These are phyloP conservation scores for Puccinellia tenuiflora DNA, from an alignment of 176 grass and related monocot species.

Conservation along the genomic window DNA sequence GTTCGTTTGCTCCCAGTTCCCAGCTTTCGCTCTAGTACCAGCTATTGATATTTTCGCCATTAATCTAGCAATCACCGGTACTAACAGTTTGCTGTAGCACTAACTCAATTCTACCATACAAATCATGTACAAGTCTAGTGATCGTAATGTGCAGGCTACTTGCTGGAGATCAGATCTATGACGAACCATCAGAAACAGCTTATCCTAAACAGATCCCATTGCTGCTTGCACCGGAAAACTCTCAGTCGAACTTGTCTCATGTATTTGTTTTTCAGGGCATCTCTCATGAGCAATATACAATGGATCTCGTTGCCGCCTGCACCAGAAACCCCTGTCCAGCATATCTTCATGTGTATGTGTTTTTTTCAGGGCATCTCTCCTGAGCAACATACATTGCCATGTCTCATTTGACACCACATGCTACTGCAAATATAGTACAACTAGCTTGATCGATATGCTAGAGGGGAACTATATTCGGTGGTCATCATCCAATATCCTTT, in stretches of 20 bases:
- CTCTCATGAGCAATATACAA: neutral
- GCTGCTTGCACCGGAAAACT: neutral
- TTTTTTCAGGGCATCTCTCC: neutral
- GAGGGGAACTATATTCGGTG: neutral
- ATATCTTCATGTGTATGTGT: neutral
- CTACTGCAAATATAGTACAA: neutral
- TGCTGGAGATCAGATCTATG: neutral
- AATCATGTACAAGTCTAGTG: neutral
- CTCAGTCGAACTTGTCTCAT: neutral
- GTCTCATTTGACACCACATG: neutral
- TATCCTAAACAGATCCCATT: neutral
- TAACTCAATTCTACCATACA: neutral
- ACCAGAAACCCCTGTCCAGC: neutral
- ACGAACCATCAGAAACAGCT: neutral
- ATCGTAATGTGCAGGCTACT: neutral
- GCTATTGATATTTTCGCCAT: no score
- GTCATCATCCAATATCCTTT: neutral
- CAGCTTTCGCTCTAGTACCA: no score
- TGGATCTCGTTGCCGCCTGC: neutral
- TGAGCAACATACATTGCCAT: no score
- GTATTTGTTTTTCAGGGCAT: neutral
- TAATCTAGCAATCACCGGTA: no score
- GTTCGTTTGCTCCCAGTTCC: no score
- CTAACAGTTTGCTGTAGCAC: no score
- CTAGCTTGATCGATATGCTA: neutral